These are phyloP conservation scores for Coemansia sp. DNA, from an alignment of 192 early-diverging fungal species.

Conservation along the genomic window DNA sequence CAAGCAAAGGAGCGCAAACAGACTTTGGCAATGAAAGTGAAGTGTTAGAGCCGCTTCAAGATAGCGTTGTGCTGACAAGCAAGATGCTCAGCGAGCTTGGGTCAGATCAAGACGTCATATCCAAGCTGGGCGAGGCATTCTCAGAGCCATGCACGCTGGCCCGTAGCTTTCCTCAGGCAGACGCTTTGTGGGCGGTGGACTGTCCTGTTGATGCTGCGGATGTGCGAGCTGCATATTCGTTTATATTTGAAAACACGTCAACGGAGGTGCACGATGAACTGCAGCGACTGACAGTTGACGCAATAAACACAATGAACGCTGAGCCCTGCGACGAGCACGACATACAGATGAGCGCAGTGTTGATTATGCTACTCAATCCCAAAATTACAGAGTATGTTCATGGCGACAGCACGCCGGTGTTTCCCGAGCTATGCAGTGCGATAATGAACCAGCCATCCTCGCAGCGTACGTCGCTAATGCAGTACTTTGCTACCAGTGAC, in stretches of 20 bases:
- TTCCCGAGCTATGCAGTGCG: slow-evolving; percentile 48
- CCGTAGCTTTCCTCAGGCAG: slow-evolving; percentile 45
- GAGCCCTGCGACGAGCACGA: slow-evolving; percentile 52
- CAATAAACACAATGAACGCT: slow-evolving; percentile 30
- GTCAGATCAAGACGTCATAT: slow-evolving; percentile 27
- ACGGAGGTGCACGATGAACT: slow-evolving; percentile 26
- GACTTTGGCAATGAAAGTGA: neutral
- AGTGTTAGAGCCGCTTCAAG: neutral
- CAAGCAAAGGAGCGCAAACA: neutral
- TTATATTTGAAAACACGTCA: slow-evolving; percentile 14
- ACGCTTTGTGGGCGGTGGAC: slow-evolving; percentile 17
- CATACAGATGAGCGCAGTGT: slow-evolving; percentile 42
- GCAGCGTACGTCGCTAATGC: slow-evolving; percentile 33
- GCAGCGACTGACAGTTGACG: slow-evolving; percentile 26
- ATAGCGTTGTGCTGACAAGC: slow-evolving; percentile 26
- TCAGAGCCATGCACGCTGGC: slow-evolving; percentile 50
- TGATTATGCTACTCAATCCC: slow-evolving; percentile 49
- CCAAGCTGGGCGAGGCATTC: slow-evolving; percentile 37
- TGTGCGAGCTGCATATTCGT: slow-evolving; percentile 33
- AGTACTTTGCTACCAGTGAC: slow-evolving; percentile 24
- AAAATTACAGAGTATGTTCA: slow-evolving; percentile 33
- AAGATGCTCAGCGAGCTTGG: slow-evolving; percentile 16
- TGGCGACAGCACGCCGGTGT: slow-evolving; percentile 22
- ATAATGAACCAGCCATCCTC: slow-evolving; percentile 31
- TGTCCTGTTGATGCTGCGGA: slow-evolving; percentile 50